These are phyloP conservation scores for Ophiognomonia clavigignenti-juglandacearum DNA, from an alignment of 2,329 filamentous ascomycete genomes.

Conservation along the genomic window DNA sequence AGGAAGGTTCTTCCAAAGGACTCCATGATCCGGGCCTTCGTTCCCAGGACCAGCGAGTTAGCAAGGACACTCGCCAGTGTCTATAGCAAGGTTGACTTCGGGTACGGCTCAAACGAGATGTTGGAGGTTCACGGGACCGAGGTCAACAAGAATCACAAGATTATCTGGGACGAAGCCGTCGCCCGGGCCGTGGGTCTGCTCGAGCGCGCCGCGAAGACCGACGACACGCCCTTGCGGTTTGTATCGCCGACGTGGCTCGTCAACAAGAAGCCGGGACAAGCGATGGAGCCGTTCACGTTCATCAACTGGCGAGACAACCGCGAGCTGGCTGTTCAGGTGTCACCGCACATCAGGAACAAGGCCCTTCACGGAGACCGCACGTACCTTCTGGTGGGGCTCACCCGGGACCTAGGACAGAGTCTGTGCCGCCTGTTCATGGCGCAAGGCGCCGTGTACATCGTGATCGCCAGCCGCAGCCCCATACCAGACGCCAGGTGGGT, in stretches of 20 bases:
- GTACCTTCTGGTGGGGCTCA: conserved; percentile 36
- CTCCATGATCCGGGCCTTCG: conserved; percentile 28
- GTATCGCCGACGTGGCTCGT: too few species aligned
- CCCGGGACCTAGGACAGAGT: conserved; percentile 40
- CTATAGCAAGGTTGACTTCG: conserved; percentile 22
- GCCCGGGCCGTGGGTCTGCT: too few species aligned
- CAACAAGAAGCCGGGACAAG: too few species aligned
- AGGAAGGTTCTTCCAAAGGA: conserved; percentile 23
- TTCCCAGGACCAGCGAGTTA: conserved; percentile 22
- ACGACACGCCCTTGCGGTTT: too few species aligned
- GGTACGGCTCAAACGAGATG: conserved; percentile 4
- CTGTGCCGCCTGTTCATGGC: conserved; percentile 32
- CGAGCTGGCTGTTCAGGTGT: conserved; percentile 19
- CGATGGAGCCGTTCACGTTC: conserved; percentile 24
- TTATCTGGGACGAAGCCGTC: too few species aligned
- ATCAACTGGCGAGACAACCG: conserved; percentile 36
- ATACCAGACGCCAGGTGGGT: conserved; percentile 26
- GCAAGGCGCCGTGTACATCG: conserved; percentile 33
- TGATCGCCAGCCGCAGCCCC: conserved; percentile 36
- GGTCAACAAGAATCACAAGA: too few species aligned
- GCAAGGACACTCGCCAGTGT: conserved; percentile 13
- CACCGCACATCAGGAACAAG: conserved; percentile 19
- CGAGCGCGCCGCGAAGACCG: too few species aligned
- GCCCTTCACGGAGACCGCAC: conserved; percentile 30
- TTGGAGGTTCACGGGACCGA: background rate